Conservation (phyloP, 148 eudicot genomes). For the Agrostemma githago region DNA sequence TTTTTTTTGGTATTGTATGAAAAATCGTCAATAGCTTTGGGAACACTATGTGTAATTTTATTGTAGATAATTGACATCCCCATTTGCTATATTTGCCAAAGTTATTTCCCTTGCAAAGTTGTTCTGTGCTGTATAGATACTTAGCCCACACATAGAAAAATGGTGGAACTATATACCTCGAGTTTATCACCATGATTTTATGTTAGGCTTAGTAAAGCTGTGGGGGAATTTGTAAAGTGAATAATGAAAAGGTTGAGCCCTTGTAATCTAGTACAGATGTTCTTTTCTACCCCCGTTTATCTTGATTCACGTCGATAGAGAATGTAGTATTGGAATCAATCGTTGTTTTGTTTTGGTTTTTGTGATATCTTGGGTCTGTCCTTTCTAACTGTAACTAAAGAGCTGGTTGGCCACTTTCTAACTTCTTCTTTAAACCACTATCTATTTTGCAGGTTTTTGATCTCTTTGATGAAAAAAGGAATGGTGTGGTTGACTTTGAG, state of each 20-base stretch:
- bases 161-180: neutral
- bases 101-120: neutral
- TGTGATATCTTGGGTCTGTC: neutral
- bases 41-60: neutral
- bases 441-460: constrained; percentile 64
- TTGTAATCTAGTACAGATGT: neutral
- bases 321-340: neutral
- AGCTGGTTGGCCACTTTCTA: neutral
- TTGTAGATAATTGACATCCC: neutral
- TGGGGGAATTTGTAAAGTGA: neutral
- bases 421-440: neutral
- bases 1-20: neutral
- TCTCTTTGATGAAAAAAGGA: constrained; percentile 74
- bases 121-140: neutral
- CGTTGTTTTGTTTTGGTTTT: neutral
- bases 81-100: neutral
- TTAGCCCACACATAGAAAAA: neutral
- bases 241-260: constrained; percentile 4
- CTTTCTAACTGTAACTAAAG: neutral
- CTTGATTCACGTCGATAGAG: neutral
- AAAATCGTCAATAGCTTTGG: neutral
- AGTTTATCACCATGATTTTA: neutral
- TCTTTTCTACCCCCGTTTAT: neutral
- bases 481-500: constrained; percentile 82
- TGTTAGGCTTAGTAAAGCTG: neutral